A percentile compares a stretch with the other conserved stretches of the same genome.
Conservation (phyloP, 805 yeast species). For the Clavispora vitiphila region DNA sequence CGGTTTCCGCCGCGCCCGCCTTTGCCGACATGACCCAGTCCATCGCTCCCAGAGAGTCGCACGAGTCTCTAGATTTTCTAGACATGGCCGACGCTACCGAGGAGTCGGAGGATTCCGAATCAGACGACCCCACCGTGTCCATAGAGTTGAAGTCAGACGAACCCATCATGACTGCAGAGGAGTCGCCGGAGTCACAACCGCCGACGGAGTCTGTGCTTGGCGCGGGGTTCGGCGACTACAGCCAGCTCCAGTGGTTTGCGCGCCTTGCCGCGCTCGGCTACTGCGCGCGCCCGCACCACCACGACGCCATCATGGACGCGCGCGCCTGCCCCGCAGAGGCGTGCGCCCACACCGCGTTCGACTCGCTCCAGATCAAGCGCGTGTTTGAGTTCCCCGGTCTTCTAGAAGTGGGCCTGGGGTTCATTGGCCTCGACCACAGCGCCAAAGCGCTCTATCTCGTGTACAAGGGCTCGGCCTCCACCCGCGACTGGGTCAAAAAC, state of each 20-base stretch:
- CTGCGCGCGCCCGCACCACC: constrained; percentile 1
- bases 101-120: too few relatives aligned
- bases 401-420: constrained; percentile 51
- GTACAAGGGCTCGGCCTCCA: constrained; percentile 61
- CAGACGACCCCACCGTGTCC: too few relatives aligned
- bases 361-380: constrained; percentile 30
- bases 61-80: too few relatives aligned
- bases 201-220: too few relatives aligned
- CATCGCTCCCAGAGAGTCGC: too few relatives aligned
- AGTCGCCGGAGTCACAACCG: too few relatives aligned
- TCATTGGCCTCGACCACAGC: constrained; percentile 45
- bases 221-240: constrained; percentile 14
- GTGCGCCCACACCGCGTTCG: constrained; percentile 19
- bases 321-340: constrained; percentile 19
- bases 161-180: too few relatives aligned
- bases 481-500: constrained; percentile 61
- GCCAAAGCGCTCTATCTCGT: constrained; percentile 42
- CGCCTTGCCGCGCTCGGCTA: constrained; percentile 33
- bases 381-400: constrained; percentile 38
- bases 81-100: too few relatives aligned
- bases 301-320: neutral
- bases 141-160: too few relatives aligned
- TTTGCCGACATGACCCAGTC: neutral
- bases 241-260: constrained; percentile 28
- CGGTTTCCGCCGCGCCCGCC: neutral